A percentile compares a stretch with the other conserved stretches of the same genome.
phyloP scores from a whole-genome alignment of 192 early-diverging fungal genomes.

The Coemansia sp. region DNA sequence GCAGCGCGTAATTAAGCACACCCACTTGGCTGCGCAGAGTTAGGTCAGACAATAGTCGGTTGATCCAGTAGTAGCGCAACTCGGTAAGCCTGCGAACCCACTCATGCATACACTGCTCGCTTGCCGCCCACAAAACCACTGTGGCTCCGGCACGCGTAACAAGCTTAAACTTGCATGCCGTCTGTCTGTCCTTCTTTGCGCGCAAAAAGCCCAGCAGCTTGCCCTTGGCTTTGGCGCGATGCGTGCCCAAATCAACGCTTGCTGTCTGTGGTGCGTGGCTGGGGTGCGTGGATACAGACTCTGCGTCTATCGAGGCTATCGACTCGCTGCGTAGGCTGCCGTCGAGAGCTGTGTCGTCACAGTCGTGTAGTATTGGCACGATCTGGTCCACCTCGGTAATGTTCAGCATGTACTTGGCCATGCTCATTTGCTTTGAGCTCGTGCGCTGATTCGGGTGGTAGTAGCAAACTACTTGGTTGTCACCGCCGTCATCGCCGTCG shows the following conservation, averaged over 20 bases:
- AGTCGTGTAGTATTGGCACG: slow-evolving; percentile 19
- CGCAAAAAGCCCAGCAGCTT: slow-evolving; percentile 35
- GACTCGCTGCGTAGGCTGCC: slow-evolving; percentile 4
- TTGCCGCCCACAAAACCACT: slow-evolving; percentile 45
- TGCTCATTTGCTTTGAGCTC: slow-evolving; percentile 47
- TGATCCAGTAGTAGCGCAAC: slow-evolving; percentile 50
- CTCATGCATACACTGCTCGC: slow-evolving; percentile 40
- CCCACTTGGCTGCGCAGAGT: slow-evolving; percentile 38
- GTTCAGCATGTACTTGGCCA: slow-evolving; percentile 48
- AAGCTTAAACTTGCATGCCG: slow-evolving; percentile 40
- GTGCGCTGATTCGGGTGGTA: slow-evolving; percentile 30
- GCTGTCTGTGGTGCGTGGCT: background rate
- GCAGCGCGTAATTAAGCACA: slow-evolving; percentile 39
- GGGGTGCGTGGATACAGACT: background rate
- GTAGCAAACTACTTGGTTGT: slow-evolving; percentile 18
- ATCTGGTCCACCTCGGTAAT: slow-evolving; percentile 48
- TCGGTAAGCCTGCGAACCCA: slow-evolving; percentile 48
- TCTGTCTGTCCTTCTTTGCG: slow-evolving; percentile 26
- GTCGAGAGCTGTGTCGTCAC: slow-evolving; percentile 1
- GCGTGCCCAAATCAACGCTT: background rate
- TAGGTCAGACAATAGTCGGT: slow-evolving; percentile 39
- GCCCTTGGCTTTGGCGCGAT: slow-evolving; percentile 14
- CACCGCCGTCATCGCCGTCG: background rate
- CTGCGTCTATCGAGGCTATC: slow-evolving; percentile 8
- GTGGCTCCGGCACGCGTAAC: slow-evolving; percentile 36